A percentile compares a stretch with the other conserved stretches of the same genome.
These are phyloP conservation scores for Penicillium olsonii DNA, from an alignment of 2,329 filamentous ascomycete species.

Conservation along the genomic window DNA sequence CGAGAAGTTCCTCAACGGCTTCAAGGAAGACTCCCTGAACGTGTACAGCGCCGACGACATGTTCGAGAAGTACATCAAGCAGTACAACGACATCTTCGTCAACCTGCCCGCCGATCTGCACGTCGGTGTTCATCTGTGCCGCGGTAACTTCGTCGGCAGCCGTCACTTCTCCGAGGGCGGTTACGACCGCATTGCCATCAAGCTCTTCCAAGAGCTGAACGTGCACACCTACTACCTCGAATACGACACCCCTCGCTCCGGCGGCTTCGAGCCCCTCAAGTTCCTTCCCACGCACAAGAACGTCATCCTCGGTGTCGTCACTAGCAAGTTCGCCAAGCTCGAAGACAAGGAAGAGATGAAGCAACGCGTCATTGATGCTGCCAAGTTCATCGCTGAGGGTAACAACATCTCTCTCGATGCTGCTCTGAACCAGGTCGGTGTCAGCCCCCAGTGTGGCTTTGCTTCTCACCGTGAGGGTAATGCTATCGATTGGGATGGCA, in stretches of 20 bases:
- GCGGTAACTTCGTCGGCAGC: slow-evolving; percentile 64
- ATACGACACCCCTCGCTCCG: slow-evolving; percentile 66
- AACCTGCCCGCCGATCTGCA: slow-evolving; percentile 69
- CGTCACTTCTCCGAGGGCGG: slow-evolving; percentile 67
- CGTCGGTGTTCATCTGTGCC: slow-evolving; percentile 74
- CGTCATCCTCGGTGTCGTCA: slow-evolving; percentile 65
- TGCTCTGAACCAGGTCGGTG: slow-evolving; percentile 66
- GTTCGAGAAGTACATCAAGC: slow-evolving; percentile 72
- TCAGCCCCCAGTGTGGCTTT: slow-evolving; percentile 73
- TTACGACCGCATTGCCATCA: slow-evolving; percentile 67
- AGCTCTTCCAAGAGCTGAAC: slow-evolving; percentile 64
- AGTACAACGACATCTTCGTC: slow-evolving; percentile 72
- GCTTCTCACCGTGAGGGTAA: slow-evolving; percentile 75
- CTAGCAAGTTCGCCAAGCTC: slow-evolving; percentile 62
- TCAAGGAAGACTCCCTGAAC: slow-evolving; percentile 68
- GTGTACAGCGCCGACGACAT: slow-evolving; percentile 68
- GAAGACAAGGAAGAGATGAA: slow-evolving; percentile 67
- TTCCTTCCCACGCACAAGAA: slow-evolving; percentile 62
- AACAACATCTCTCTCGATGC: slow-evolving; percentile 65
- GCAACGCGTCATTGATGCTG: slow-evolving; percentile 60
- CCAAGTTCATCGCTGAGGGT: slow-evolving; percentile 69
- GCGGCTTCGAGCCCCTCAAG: slow-evolving; percentile 66
- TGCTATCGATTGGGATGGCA: slow-evolving; percentile 66
- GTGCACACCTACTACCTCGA: slow-evolving; percentile 70
- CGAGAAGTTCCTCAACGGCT: slow-evolving; percentile 69